phyloP scores from a whole-genome alignment of 2,329 filamentous ascomycete species.

The Cladosporium sphaerospermum region DNA sequence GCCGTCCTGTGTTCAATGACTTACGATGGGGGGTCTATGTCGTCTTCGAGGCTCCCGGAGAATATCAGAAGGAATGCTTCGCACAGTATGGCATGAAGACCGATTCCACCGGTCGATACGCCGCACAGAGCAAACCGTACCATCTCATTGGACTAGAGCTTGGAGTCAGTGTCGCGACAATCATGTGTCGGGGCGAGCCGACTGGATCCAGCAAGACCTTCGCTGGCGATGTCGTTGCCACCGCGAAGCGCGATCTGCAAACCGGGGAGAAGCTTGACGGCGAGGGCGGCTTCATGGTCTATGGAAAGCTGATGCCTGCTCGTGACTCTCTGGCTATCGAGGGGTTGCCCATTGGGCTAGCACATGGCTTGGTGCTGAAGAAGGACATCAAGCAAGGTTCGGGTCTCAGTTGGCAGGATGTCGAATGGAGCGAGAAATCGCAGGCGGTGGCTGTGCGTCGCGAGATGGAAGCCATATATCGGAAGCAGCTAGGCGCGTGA shows the following conservation, averaged over 20 bases:
- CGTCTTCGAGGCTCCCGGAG: conserved; percentile 38
- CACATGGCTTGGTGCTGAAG: conserved; percentile 39
- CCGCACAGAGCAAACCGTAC: conserved; percentile 43
- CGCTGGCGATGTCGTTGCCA: conserved; percentile 42
- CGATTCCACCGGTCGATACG: conserved; percentile 37
- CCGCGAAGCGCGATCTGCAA: conserved; percentile 41
- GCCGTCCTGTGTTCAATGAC: conserved; percentile 37
- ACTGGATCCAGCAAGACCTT: conserved; percentile 41
- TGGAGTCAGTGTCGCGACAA: conserved; percentile 39
- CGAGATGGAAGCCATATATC: conserved; percentile 40
- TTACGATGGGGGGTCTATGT: conserved; percentile 42
- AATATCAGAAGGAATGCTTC: conserved; percentile 41
- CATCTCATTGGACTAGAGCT: conserved; percentile 45
- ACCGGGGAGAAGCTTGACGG: conserved; percentile 41
- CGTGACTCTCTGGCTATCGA: conserved; percentile 36
- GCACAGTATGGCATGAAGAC: conserved; percentile 42
- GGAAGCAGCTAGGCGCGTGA: conserved; percentile 18
- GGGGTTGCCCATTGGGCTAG: conserved; percentile 40
- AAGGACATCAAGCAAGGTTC: conserved; percentile 37
- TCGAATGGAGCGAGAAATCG: conserved; percentile 37
- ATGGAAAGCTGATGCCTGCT: conserved; percentile 39
- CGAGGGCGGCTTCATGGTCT: conserved; percentile 42
- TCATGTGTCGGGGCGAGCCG: conserved; percentile 43
- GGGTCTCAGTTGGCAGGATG: conserved; percentile 39
- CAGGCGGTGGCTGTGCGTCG: conserved; percentile 37